Base-by-base conservation (phyloP, 352 stramenopile species). In the Globisporangium abappressorium region DNA sequence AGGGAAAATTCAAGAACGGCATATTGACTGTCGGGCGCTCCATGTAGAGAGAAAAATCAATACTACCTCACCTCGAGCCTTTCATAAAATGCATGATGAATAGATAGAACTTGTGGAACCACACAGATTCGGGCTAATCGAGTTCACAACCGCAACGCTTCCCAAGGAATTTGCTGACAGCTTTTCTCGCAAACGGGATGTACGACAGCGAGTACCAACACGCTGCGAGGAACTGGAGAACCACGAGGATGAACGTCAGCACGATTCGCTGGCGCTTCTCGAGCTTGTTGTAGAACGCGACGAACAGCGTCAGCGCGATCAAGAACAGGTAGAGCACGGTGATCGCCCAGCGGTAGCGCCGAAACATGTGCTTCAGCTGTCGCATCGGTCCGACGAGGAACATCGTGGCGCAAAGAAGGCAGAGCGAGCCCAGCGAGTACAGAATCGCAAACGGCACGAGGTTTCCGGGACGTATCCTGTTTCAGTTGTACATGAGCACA, bases 141-240 rank as follows among this genome's bases (percentile, higher is more conserved):
- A 28, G 38, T 26, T 14, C 22, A n/a, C 57, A 34, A 11, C 64
- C 57, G 33, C 65, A 69, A n/a, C 38, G 46, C 28, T 65, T 65
- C 4, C 65, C 30, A 46, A 68, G 18, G 28, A 57, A 46, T 30
- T 65, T 72, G 36, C 18, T 57, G 9, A 75, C 63, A 33, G 62
- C 67, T 60, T 91, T 73, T 57, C 84, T 65, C 34, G 81, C 87
- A 70, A 86, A 95, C 15, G 89, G 89, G 62, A 96, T 93, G 69
- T 93, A 95, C 12, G 67, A 82, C 24, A 95, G 70, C 20, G 63
- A 84, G 70, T 96, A 95, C 85, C 87, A 96, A 20, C 79, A 76
- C n/a, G 88, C 83, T 14, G 85, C 70, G 8, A 84, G 62, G 71
- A 92, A 94, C 74, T 96, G 78, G 9, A 89, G 62, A 18, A 92